Evolutionary conservation across 1,284 basidiomycete species (phyloP), one percentile per base, ranked within the genome.

Genomic region (Ustilago xerochloae): DNA sequence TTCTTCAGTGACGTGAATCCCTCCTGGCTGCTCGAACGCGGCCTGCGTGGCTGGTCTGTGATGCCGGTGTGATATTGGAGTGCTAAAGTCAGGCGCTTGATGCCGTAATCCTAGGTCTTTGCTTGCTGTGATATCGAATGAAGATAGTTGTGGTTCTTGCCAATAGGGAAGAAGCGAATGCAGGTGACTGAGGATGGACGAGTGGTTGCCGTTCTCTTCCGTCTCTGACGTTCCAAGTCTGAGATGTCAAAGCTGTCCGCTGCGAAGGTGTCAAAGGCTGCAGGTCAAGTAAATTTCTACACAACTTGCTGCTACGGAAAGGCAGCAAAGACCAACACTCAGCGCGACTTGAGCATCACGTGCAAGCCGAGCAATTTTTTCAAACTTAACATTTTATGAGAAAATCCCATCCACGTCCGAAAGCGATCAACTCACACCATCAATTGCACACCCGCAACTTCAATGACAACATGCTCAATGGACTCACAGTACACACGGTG

Each of bases 251-350:
- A 26, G 36, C 53, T 45, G 50, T 46, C 38, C 47, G 39, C 35
- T 41, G 33, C 41, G 38, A 8, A 26, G 20, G 20, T 30, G 22
- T 63, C n/a, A n/a, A n/a, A n/a, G n/a, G 59, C 54, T 62, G 59
- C 56, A 52, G 33, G 60, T 69, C 66, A 18, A 59, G 9, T 52
- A 63, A 69, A 63, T 69, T 69, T 63, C 65, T 68, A 68, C 60
- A 47, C 28, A 7, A 18, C 26, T n/a, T n/a, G n/a, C n/a, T n/a
- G n/a, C n/a, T n/a, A n/a, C n/a, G n/a, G n/a, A n/a, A n/a, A n/a
- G 36, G 30, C 41, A 29, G 15, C 15, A 22, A 22, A 63, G 60
- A 69, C 55, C 66, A 69, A 69, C 66, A 69, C 66, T 56, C 28
- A 58, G 28, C 66, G 66, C 66, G 66, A 59, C 56, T 20, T 41